Percentiles rank a stretch among this genome's conserved stretches.
These are phyloP conservation scores for Anthracocystis walkeri DNA, from an alignment of 1,284 basidiomycete species.

Conservation along the genomic window DNA sequence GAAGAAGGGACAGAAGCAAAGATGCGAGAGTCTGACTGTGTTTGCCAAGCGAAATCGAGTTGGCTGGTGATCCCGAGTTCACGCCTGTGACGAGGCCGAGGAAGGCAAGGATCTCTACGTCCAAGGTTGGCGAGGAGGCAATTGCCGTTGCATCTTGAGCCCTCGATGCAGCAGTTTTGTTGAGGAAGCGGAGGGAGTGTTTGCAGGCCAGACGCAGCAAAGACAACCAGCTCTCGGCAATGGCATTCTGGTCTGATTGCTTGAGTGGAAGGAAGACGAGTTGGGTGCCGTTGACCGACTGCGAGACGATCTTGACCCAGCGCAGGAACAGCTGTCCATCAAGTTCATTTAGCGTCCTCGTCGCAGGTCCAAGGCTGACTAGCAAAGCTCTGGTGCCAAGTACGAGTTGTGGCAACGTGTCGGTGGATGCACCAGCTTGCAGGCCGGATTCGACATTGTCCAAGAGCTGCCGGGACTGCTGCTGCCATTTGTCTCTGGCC, in stretches of 20 bases:
- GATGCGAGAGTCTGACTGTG: conserved; percentile 14
- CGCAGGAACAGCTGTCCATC: conserved; percentile 21
- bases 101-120: conserved; percentile 31
- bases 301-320: conserved; percentile 34
- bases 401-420: conserved; percentile 10
- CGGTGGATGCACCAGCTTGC: background rate
- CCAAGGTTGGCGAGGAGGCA: conserved; percentile 1
- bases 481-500: conserved; percentile 19
- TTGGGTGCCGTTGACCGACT: conserved; percentile 10
- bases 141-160: background rate
- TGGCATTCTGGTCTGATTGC: background rate
- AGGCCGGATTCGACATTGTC: conserved; percentile 6
- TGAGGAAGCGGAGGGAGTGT: conserved; percentile 34
- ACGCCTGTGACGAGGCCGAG: conserved; percentile 32
- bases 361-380: conserved; percentile 29
- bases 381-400: conserved; percentile 26
- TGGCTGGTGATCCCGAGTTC: conserved; percentile 20
- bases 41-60: conserved; percentile 6
- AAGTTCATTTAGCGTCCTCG: conserved; percentile 9
- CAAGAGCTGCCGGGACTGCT: conserved; percentile 13
- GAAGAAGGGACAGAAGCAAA: conserved; percentile 31
- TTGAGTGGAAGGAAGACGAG: conserved; percentile 36
- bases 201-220: conserved; percentile 36
- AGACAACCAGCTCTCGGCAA: conserved; percentile 14
- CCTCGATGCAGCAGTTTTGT: conserved; percentile 11